phyloP scores from a whole-genome alignment of 73 alveolate genomes.

The Halteria grandinella region DNA sequence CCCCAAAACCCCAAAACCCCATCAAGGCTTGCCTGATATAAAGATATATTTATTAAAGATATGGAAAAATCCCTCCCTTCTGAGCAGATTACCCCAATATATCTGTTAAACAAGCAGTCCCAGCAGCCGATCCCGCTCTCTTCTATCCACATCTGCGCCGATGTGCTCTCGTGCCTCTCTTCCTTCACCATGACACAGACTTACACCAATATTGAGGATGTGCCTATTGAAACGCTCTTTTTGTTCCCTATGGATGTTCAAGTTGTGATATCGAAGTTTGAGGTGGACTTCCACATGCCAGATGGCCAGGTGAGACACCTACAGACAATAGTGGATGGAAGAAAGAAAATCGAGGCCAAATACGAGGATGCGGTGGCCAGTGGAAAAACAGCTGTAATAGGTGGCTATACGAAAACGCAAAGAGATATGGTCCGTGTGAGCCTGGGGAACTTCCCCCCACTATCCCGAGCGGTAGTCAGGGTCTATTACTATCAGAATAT shows the following conservation, averaged over 20 bases:
- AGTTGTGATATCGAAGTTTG: slow-evolving; percentile 20
- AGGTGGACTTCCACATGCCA: slow-evolving; percentile 3
- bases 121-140: slow-evolving; percentile 41
- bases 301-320: slow-evolving; percentile 52
- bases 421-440: slow-evolving; percentile 54
- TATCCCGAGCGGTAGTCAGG: slow-evolving; percentile 14
- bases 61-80: no score
- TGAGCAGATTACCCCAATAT: no score
- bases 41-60: no score
- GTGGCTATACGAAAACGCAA: slow-evolving; percentile 26
- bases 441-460: slow-evolving; percentile 67
- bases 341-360: slow-evolving; percentile 35
- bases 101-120: neutral
- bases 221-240: slow-evolving; percentile 61
- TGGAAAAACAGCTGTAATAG: slow-evolving; percentile 70
- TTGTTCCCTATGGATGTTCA: slow-evolving; percentile 54
- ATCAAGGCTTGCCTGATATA: no score
- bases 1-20: no score
- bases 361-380: slow-evolving; percentile 66
- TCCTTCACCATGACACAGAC: slow-evolving; percentile 19
- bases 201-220: slow-evolving; percentile 47
- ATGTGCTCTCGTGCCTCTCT: neutral
- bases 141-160: neutral
- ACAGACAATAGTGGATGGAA: slow-evolving; percentile 48
- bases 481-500: slow-evolving; percentile 31